Conservation (phyloP, 2,329 filamentous ascomycete species). For the Fusarium azukiicola region DNA sequence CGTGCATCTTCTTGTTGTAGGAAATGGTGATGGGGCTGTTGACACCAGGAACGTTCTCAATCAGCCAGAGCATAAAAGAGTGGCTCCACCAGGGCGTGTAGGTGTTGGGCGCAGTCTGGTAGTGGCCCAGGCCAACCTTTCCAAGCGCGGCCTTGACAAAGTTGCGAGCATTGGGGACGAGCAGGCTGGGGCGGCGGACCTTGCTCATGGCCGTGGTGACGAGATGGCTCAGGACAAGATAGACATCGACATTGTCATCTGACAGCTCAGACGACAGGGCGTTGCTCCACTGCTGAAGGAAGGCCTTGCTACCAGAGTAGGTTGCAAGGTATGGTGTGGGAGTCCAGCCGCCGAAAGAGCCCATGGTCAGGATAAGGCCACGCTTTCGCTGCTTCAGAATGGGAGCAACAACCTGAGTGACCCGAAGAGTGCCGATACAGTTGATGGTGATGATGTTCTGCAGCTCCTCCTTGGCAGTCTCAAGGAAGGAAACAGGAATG, state of each 20-base stretch:
- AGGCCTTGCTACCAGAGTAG: conserved; percentile 98
- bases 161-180: conserved; percentile 89
- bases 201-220: conserved; percentile 99
- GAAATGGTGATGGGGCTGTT: conserved; percentile 70
- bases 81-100: conserved; percentile 98
- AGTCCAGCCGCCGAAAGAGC: conserved; percentile 95
- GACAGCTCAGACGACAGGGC: conserved; percentile 92
- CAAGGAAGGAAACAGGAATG: conserved; percentile 93
- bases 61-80: conserved; percentile 91
- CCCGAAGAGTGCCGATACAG: conserved; percentile 92
- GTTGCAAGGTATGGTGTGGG: conserved; percentile 96
- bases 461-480: conserved; percentile 90
- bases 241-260: conserved; percentile 90
- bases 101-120: conserved; percentile 89
- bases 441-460: conserved; percentile 97
- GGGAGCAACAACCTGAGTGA: conserved; percentile 92
- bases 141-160: conserved; percentile 90
- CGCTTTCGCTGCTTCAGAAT: conserved; percentile 91
- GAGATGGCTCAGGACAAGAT: conserved; percentile 94
- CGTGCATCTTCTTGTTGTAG: conserved; percentile 85
- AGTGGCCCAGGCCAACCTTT: conserved; percentile 91
- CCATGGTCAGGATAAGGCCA: conserved; percentile 97
- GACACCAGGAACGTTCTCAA: conserved; percentile 79
- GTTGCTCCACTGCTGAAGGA: conserved; percentile 97
- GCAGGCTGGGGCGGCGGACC: conserved; percentile 87